Conservation (phyloP, 2,329 filamentous ascomycete species). For the Penicillium fuscoglaucum region DNA sequence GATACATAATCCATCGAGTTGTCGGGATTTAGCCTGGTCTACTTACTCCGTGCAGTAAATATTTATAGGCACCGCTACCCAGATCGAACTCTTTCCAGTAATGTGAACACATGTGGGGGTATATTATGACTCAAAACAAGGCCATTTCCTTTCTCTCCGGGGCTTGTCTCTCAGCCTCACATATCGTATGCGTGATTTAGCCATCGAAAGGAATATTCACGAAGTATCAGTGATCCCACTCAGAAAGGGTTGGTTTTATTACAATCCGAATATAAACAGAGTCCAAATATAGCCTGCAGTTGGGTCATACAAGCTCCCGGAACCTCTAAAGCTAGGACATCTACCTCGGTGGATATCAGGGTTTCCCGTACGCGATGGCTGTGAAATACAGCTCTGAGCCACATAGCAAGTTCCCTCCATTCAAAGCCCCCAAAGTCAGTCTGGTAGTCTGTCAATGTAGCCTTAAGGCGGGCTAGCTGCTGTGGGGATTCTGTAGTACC, state of each 20-base stretch:
- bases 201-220: background rate
- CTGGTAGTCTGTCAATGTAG: background rate
- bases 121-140: background rate
- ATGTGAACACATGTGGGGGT: background rate
- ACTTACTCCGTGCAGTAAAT: background rate
- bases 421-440: background rate
- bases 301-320: background rate
- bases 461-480: background rate
- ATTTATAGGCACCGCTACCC: background rate
- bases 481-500: background rate
- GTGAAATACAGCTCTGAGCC: background rate
- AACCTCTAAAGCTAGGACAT: background rate
- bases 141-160: background rate
- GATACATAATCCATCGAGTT: slow-evolving; percentile 10
- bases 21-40: background rate
- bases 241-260: background rate
- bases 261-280: background rate
- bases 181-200: background rate
- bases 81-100: background rate
- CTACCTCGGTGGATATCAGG: background rate
- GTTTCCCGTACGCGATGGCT: background rate
- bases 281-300: background rate
- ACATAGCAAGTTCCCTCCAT: background rate
- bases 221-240: background rate
- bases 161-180: background rate